Evolutionary conservation across 495 filamentous ascomycete genomes (phyloP).

Genomic region (Hypoxylon fuscum): DNA sequence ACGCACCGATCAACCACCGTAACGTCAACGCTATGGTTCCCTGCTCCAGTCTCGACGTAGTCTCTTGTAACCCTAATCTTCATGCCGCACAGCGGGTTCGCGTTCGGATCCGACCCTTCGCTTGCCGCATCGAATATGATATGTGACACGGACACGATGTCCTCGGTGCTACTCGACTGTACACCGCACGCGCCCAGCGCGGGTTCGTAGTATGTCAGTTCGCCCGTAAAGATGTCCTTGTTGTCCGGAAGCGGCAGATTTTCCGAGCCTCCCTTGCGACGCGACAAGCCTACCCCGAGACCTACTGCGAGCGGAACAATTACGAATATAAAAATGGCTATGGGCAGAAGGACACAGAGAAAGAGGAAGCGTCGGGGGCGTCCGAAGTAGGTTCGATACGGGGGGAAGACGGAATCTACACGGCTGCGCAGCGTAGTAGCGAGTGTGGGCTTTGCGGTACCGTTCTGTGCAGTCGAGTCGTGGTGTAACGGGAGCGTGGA

Average conservation of each 20-base stretch:
- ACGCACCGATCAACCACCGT: slow-evolving; percentile 79
- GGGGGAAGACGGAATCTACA: slow-evolving; percentile 49
- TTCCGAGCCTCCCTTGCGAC: slow-evolving; percentile 9
- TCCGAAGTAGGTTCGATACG: slow-evolving; percentile 53
- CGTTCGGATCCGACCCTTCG: slow-evolving; percentile 68
- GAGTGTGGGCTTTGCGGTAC: slow-evolving; percentile 1
- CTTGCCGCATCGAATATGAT: slow-evolving; percentile 69
- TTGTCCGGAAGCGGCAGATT: slow-evolving; percentile 67
- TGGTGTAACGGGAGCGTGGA: slow-evolving; percentile 23
- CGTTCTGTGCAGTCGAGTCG: slow-evolving; percentile 2
- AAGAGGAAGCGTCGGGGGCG: slow-evolving; percentile 52
- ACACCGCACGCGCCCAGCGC: slow-evolving; percentile 77
- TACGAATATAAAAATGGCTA: slow-evolving; percentile 36
- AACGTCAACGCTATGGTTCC: slow-evolving; percentile 64
- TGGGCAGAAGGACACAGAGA: slow-evolving; percentile 37
- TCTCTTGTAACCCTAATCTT: slow-evolving; percentile 66
- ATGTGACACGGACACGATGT: slow-evolving; percentile 73
- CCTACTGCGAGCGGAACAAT: slow-evolving; percentile 46
- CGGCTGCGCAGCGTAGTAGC: slow-evolving; percentile 28
- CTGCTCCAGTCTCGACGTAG: slow-evolving; percentile 44
- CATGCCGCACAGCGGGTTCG: slow-evolving; percentile 74
- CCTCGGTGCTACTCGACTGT: slow-evolving; percentile 58
- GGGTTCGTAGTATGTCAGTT: slow-evolving; percentile 76
- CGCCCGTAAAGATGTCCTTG: slow-evolving; percentile 63
- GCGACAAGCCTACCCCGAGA: slow-evolving; percentile 45